phyloP scores from a whole-genome alignment of 2,329 filamentous ascomycete species.

The Phaeosphaeriaceae sp. region DNA sequence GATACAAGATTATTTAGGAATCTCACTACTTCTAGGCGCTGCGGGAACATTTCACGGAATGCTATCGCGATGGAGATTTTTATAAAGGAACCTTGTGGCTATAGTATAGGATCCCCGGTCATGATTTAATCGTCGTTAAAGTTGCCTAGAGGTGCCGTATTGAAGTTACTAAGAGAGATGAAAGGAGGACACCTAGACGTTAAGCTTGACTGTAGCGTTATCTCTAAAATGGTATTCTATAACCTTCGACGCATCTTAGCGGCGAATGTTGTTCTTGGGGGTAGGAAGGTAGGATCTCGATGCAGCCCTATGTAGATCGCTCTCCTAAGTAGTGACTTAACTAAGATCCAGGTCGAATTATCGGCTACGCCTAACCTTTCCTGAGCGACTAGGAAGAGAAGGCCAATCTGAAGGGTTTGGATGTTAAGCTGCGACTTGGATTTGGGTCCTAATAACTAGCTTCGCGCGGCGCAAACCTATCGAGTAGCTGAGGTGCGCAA shows the following conservation, averaged over 20 bases:
- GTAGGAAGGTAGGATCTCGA: slow-evolving; percentile 39
- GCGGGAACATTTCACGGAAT: too few relatives aligned
- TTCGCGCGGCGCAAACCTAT: background rate
- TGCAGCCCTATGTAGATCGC: slow-evolving; percentile 49
- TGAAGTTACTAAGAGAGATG: slow-evolving; percentile 40
- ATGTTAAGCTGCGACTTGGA: background rate
- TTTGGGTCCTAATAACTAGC: background rate
- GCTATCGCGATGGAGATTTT: too few relatives aligned
- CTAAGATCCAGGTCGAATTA: slow-evolving; percentile 41
- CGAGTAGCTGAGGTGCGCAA: background rate
- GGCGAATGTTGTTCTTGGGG: slow-evolving; percentile 15
- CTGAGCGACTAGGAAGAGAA: background rate
- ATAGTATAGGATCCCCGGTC: slow-evolving; percentile 28
- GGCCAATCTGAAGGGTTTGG: background rate
- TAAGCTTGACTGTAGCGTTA: slow-evolving; percentile 43
- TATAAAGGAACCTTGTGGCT: slow-evolving; percentile 4
- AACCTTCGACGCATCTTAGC: slow-evolving; percentile 28
- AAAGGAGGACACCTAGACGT: slow-evolving; percentile 39
- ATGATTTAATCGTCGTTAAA: slow-evolving; percentile 47
- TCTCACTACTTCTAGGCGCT: too few relatives aligned
- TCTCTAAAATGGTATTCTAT: slow-evolving; percentile 36
- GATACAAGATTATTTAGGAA: too few relatives aligned
- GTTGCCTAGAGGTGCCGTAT: slow-evolving; percentile 43
- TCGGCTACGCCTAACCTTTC: slow-evolving; percentile 3
- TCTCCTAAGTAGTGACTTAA: slow-evolving; percentile 42